Percentiles rank a stretch among this genome's conserved stretches.
Conservation (phyloP, 352 stramenopile genomes). For the Elongisporangium prolatum region DNA sequence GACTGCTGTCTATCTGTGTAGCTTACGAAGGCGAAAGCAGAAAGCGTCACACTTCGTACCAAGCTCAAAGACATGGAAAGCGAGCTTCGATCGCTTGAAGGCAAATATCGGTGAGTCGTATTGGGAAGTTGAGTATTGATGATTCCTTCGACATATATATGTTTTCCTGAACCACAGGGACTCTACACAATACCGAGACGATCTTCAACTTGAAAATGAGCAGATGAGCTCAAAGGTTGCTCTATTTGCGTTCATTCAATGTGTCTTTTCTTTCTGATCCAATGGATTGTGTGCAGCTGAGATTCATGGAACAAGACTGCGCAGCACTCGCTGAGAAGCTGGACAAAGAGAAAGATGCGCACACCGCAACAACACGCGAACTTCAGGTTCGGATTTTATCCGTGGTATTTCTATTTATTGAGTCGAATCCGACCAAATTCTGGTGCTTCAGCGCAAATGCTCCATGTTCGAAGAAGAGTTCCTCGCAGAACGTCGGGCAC, state of each 20-base stretch:
- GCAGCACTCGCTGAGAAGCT: slow-evolving; percentile 40
- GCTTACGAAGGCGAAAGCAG: slow-evolving; percentile 62
- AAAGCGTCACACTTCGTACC: slow-evolving; percentile 51
- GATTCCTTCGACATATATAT: no score
- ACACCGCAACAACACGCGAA: slow-evolving; percentile 25
- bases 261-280: neutral
- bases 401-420: neutral
- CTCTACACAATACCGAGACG: slow-evolving; percentile 62
- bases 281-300: slow-evolving; percentile 27
- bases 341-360: slow-evolving; percentile 59
- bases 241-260: slow-evolving; percentile 1
- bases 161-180: slow-evolving; percentile 18
- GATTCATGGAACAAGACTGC: slow-evolving; percentile 70
- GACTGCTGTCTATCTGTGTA: slow-evolving; percentile 7
- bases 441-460: slow-evolving; percentile 31
- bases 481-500: slow-evolving; percentile 19
- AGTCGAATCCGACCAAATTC: neutral
- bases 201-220: slow-evolving; percentile 62
- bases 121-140: no score
- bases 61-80: slow-evolving; percentile 80
- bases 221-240: slow-evolving; percentile 58
- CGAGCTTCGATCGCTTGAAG: slow-evolving; percentile 69
- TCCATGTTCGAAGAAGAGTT: slow-evolving; percentile 34
- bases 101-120: slow-evolving; percentile 49
- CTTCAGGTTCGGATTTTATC: slow-evolving; percentile 31